A percentile compares a stretch with the other conserved stretches of the same genome.
These are phyloP conservation scores for Tillandsia leiboldiana DNA, from an alignment of 176 grass and related monocot genomes.

Conservation along the genomic window DNA sequence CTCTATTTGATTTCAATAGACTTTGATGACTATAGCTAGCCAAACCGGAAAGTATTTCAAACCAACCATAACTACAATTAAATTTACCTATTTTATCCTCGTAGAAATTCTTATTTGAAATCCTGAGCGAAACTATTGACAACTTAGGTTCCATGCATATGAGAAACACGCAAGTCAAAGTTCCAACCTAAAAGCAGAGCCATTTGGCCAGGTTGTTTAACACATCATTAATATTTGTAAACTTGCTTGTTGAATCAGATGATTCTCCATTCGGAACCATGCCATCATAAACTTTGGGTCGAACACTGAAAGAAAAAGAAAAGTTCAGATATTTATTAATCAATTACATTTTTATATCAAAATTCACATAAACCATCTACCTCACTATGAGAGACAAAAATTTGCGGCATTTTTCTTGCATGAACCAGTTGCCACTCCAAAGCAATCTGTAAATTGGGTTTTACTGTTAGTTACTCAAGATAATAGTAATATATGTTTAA, in stretches of 20 bases:
- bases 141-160: neutral
- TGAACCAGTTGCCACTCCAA: slow-evolving; percentile 88
- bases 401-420: slow-evolving; percentile 90
- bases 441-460: slow-evolving; percentile 54
- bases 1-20: too few relatives aligned
- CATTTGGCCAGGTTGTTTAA: slow-evolving; percentile 71
- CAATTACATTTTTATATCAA: neutral
- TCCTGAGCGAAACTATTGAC: neutral
- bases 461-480: slow-evolving; percentile 24
- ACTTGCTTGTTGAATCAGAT: slow-evolving; percentile 84
- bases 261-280: slow-evolving; percentile 56
- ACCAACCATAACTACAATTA: too few relatives aligned
- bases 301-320: slow-evolving; percentile 40
- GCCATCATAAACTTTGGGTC: slow-evolving; percentile 57
- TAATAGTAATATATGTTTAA: too few relatives aligned
- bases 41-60: too few relatives aligned
- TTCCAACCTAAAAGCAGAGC: slow-evolving; percentile 86
- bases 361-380: slow-evolving; percentile 17
- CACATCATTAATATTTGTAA: slow-evolving; percentile 58
- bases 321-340: neutral
- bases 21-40: too few relatives aligned
- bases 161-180: neutral
- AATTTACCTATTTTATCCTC: too few relatives aligned
- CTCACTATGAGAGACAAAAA: slow-evolving; percentile 77
- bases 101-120: too few relatives aligned